phyloP scores from a whole-genome alignment of 139 green algal species.

The Gonium pectorale region DNA sequence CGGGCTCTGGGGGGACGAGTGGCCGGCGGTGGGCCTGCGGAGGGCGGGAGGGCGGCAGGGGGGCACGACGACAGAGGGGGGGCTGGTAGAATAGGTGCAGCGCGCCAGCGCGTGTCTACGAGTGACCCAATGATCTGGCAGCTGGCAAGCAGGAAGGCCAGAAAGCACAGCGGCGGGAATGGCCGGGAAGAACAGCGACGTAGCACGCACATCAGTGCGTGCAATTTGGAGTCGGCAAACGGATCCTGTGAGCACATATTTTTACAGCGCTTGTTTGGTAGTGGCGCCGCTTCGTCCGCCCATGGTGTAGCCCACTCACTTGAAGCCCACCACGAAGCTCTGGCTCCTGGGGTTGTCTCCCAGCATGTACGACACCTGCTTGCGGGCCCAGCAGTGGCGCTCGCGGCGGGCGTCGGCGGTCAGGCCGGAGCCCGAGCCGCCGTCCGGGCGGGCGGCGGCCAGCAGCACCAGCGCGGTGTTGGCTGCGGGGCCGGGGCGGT shows the following conservation, averaged over 20 bases:
- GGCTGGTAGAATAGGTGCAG: not conserved
- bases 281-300: not conserved
- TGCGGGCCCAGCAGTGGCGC: constrained; percentile 7
- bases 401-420: no score
- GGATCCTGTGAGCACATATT: not conserved
- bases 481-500: constrained; percentile 6
- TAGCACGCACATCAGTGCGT: not conserved
- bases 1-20: constrained; percentile 51
- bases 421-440: not conserved
- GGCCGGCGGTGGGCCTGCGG: not conserved
- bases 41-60: not conserved
- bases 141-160: not conserved
- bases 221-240: not conserved
- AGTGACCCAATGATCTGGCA: no score
- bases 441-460: not conserved
- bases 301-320: not conserved
- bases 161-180: not conserved
- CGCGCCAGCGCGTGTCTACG: no score
- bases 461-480: constrained; percentile 19
- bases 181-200: not conserved
- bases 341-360: constrained; percentile 24
- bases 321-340: constrained; percentile 20
- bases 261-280: not conserved
- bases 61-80: not conserved
- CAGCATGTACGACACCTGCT: constrained; percentile 25